Evolutionary conservation across 306 rosid species (phyloP).

Genomic region (Prunus mongolica): DNA sequence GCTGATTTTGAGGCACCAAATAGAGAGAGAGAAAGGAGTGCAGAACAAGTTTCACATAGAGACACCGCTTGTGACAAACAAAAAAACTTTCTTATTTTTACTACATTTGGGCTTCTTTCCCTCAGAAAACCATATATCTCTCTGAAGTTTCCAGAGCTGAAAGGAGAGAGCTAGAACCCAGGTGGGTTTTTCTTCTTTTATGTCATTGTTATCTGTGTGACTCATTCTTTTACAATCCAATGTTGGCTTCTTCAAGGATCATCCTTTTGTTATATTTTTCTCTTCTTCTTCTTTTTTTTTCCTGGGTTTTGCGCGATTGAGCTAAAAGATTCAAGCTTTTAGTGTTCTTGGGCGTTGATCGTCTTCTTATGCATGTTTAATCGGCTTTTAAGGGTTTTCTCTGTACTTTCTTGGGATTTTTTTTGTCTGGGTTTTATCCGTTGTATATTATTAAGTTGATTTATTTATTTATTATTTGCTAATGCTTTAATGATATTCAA

Average conservation of each 20-base stretch:
- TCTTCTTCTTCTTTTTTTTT: background rate
- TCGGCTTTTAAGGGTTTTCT: background rate
- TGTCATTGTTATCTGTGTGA: background rate
- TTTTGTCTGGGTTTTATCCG: background rate
- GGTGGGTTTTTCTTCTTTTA: slow-evolving; percentile 35
- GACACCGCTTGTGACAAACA: slow-evolving; percentile 11
- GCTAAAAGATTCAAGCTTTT: slow-evolving; percentile 9
- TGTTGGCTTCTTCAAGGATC: background rate
- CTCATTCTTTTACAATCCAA: background rate
- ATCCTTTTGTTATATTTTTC: background rate
- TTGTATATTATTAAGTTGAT: slow-evolving; percentile 9
- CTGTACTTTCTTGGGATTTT: background rate
- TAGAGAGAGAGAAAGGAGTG: slow-evolving; percentile 36
- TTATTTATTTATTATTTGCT: background rate
- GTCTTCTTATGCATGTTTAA: slow-evolving; percentile 7
- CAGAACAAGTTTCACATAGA: slow-evolving; percentile 49
- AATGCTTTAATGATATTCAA: slow-evolving; percentile 11
- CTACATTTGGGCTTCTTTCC: slow-evolving; percentile 35
- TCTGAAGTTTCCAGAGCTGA: slow-evolving; percentile 34
- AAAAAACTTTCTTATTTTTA: slow-evolving; percentile 14
- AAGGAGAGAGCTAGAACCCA: slow-evolving; percentile 16
- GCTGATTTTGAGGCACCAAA: slow-evolving; percentile 90
- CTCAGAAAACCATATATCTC: slow-evolving; percentile 24
- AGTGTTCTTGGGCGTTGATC: slow-evolving; percentile 8
- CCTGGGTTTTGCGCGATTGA: slow-evolving; percentile 22